Evolutionary conservation across 129 eudicot species (phyloP), one percentile per base, ranked within the genome.

Genomic region (Heracleum sosnowskyi): DNA sequence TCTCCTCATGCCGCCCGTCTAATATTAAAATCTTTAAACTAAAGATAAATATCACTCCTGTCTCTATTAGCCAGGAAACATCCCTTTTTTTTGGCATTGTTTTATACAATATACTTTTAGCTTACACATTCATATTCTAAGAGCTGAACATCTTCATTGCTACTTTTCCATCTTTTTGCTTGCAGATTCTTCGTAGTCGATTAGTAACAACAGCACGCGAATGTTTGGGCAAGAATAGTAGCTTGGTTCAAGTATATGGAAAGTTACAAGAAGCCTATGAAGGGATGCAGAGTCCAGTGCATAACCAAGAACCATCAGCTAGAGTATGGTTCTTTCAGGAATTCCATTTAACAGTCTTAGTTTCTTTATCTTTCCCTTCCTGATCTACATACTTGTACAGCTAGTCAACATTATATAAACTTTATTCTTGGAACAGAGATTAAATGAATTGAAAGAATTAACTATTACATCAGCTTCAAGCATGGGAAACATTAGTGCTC

Each of bases 251-350:
- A 40, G 39, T 77, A 16, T 77, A 77, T 29, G 60, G 60, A 28
- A 77, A 37, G 22, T 39, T 77, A 72, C 74, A 77, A 63, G 62
- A 77, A 64, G 62, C 80, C 41, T 77, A 77, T 63, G 74, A 77
- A 42, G 36, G 45, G 26, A 77, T 60, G 80, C 80, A 77, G 74
- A 62, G 41, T 63, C 80, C 80, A 8, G 42, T 77, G 17, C 28
- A 31, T 63, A 40, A 77, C 74, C 74, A 77, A 63, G 74, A 63
- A 22, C 74, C 80, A 40, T 63, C 80, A 62, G 80, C 73, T 76
- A 51, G 46, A 28, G 80, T 77, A 57, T 40, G 80, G 45, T n/a
- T 35, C 69, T 20, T 76, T 47, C 62, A 15, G 49, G 28, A 33
- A 7, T 7, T 22, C 8, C 39, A 29, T 33, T 33, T 33, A 34